These are phyloP conservation scores for Sordariomycetes sp. DNA, from an alignment of 2,329 filamentous ascomycete genomes.

Conservation along the genomic window DNA sequence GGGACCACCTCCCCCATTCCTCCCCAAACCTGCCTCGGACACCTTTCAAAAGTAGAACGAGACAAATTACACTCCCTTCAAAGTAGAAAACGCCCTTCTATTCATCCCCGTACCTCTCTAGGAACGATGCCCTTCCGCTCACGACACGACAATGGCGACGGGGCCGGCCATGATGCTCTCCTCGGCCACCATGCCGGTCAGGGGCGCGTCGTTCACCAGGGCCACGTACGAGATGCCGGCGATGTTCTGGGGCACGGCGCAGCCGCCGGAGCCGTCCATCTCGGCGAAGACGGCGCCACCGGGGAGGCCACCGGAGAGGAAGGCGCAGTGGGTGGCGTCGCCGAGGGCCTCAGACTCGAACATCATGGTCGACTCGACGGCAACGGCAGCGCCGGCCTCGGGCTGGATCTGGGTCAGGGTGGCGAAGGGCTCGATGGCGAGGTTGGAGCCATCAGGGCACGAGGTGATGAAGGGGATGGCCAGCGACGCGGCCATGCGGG, in stretches of 20 bases:
- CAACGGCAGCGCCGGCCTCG: conserved; percentile 25
- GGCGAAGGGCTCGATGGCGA: conserved; percentile 52
- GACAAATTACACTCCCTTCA: not conserved
- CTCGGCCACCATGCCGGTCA: conserved; percentile 43
- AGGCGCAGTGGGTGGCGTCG: conserved; percentile 51
- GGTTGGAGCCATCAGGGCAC: conserved; percentile 56
- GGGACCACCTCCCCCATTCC: not conserved
- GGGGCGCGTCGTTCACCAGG: conserved; percentile 43
- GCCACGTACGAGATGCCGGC: conserved; percentile 58
- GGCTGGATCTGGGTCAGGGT: conserved; percentile 38
- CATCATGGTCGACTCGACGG: conserved; percentile 22
- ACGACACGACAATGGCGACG: conserved; percentile 44
- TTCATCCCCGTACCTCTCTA: not conserved
- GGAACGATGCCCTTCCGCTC: conserved; percentile 12
- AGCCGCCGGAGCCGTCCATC: conserved; percentile 41
- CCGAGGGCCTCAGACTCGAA: conserved; percentile 39
- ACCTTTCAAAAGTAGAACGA: not conserved
- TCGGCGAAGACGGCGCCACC: conserved; percentile 50
- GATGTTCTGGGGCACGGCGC: conserved; percentile 50
- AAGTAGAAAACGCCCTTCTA: not conserved
- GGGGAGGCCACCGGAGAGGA: conserved; percentile 49
- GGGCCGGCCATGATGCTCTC: conserved; percentile 57
- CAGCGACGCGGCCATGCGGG: conserved; percentile 61
- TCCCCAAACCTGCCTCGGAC: not conserved
- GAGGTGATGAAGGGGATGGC: conserved; percentile 62